phyloP scores from a whole-genome alignment of 306 rosid genomes.

The Pyrus betulifolia region DNA sequence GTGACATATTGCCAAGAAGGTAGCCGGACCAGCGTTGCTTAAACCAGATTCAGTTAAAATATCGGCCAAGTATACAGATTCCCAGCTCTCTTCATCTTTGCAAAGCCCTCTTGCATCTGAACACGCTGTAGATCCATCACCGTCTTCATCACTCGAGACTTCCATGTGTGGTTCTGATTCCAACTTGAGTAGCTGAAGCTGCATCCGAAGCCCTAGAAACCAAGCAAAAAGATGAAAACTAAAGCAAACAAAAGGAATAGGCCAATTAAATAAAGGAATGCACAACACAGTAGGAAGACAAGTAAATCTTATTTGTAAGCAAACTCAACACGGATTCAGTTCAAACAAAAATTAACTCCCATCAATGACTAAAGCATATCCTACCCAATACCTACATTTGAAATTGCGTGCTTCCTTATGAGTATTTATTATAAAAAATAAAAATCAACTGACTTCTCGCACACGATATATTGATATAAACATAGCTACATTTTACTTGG shows the following conservation, averaged over 20 bases:
- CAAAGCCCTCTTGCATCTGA: conserved; percentile 16
- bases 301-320: background rate
- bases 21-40: conserved; percentile 25
- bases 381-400: background rate
- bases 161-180: conserved; percentile 59
- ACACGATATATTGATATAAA: background rate
- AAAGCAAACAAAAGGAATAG: background rate
- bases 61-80: conserved; percentile 46
- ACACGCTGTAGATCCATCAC: conserved; percentile 27
- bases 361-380: background rate
- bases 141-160: conserved; percentile 76
- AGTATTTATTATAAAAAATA: background rate
- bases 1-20: conserved; percentile 40
- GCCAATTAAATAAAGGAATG: background rate
- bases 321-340: background rate
- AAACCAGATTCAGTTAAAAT: conserved; percentile 52
- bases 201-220: conserved; percentile 78
- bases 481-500: background rate
- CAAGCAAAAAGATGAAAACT: conserved; percentile 1
- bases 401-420: background rate
- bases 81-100: conserved; percentile 56
- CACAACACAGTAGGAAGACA: background rate
- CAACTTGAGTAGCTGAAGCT: conserved; percentile 80
- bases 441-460: background rate
- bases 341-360: background rate